Conservation (phyloP, 306 rosid genomes). For the Prunus campanulata region DNA sequence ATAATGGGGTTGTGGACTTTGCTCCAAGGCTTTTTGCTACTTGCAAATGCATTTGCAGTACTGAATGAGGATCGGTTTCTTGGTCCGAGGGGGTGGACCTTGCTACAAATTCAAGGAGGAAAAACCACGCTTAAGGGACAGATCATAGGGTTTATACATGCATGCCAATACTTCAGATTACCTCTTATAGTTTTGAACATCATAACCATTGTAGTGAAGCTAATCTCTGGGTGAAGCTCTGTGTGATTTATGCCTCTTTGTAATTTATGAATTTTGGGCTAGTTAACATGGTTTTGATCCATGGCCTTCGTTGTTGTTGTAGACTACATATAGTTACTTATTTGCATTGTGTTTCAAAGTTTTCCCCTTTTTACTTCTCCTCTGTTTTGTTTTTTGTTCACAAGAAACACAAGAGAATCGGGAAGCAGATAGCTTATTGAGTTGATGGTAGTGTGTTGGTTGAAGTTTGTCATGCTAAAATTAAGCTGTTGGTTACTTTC, state of each 20-base stretch:
- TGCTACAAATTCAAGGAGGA: constrained; percentile 51
- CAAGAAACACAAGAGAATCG: no score
- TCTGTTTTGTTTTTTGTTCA: background rate
- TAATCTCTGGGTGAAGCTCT: constrained; percentile 50
- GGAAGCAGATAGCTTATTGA: background rate
- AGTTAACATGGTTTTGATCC: background rate
- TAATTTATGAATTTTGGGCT: background rate
- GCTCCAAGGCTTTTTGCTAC: constrained; percentile 64
- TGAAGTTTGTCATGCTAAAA: no score
- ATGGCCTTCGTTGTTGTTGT: background rate
- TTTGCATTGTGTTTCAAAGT: background rate
- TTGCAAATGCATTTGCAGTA: constrained; percentile 76
- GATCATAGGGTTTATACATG: constrained; percentile 64
- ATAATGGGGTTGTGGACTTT: constrained; percentile 73
- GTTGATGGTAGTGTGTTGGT: background rate
- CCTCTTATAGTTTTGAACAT: constrained; percentile 65
- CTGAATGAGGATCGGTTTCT: constrained; percentile 88
- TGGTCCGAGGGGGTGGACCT: constrained; percentile 77
- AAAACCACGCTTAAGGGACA: constrained; percentile 66
- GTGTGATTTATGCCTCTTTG: background rate
- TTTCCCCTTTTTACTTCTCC: background rate
- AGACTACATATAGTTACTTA: background rate
- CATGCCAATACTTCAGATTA: constrained; percentile 70
- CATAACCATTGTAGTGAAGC: constrained; percentile 45
- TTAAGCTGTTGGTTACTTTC: no score